Percentiles rank a stretch among this genome's conserved stretches.
These are phyloP conservation scores for Nakataea oryzae DNA, from an alignment of 2,329 filamentous ascomycete species.

Conservation along the genomic window DNA sequence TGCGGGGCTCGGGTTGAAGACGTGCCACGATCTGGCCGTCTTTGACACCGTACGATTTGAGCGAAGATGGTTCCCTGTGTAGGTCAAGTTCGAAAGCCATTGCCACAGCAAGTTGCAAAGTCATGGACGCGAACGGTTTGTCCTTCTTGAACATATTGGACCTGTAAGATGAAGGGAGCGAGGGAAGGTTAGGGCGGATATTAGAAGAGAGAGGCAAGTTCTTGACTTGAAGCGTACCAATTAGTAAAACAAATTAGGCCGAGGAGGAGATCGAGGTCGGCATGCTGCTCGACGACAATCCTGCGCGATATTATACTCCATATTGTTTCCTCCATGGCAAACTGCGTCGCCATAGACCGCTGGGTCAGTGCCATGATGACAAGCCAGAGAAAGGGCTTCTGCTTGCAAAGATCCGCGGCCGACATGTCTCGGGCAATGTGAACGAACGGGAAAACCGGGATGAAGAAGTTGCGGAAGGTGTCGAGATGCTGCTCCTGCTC, in stretches of 20 bases:
- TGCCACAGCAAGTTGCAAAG: conserved; percentile 13
- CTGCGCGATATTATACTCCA: conserved; percentile 7
- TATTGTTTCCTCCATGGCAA: conserved; percentile 8
- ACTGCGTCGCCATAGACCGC: conserved; percentile 2
- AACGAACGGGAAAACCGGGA: conserved; percentile 9
- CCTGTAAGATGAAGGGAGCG: background rate
- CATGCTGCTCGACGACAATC: conserved; percentile 5
- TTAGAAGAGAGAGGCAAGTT: background rate
- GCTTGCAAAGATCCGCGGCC: conserved; percentile 6
- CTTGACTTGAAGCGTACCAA: conserved; percentile 1
- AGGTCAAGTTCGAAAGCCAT: conserved; percentile 14
- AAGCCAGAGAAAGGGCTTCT: conserved; percentile 13
- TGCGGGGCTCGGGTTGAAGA: background rate
- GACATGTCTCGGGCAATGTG: conserved; percentile 3
- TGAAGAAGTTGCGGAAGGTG: conserved; percentile 9
- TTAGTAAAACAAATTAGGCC: conserved; percentile 6
- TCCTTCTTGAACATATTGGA: conserved; percentile 17
- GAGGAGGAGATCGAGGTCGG: conserved; percentile 6
- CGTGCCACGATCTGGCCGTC: background rate
- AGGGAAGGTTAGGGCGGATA: background rate
- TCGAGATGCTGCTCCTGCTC: conserved; percentile 10
- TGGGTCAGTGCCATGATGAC: conserved; percentile 9
- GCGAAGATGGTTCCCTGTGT: conserved; percentile 9
- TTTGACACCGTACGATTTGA: background rate
- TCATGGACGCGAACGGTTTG: conserved; percentile 15